These are phyloP conservation scores for Rosa lucieae DNA, from an alignment of 306 rosid genomes.

Conservation along the genomic window DNA sequence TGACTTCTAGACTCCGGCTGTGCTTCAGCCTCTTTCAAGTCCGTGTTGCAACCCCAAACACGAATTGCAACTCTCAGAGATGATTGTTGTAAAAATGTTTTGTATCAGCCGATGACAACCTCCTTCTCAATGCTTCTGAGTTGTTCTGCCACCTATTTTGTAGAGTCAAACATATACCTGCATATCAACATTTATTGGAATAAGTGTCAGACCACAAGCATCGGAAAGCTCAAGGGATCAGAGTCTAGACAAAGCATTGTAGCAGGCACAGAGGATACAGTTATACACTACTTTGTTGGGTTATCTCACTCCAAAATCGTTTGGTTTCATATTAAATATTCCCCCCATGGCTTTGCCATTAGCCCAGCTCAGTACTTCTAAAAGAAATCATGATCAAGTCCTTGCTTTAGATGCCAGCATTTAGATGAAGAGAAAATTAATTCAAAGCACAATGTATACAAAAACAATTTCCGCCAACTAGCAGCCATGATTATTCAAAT, in stretches of 20 bases:
- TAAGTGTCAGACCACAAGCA: neutral
- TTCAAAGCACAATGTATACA: neutral
- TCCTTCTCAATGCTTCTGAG: conserved; percentile 17
- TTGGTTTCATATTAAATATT: conserved; percentile 79
- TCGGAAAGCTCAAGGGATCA: neutral
- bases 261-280: conserved; percentile 4
- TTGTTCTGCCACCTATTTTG: conserved; percentile 77
- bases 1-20: conserved; percentile 25
- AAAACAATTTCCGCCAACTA: neutral
- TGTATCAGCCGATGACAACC: too few relatives aligned
- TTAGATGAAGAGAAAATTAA: neutral
- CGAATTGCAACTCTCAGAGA: conserved; percentile 66
- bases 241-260: conserved; percentile 7
- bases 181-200: conserved; percentile 20
- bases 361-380: conserved; percentile 74
- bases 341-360: conserved; percentile 76
- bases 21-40: conserved; percentile 48
- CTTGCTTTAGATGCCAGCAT: conserved; percentile 54
- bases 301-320: conserved; percentile 74
- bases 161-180: conserved; percentile 75
- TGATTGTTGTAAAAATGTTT: conserved; percentile 27
- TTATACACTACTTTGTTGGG: conserved; percentile 55
- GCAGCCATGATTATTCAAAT: neutral
- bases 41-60: conserved; percentile 76
- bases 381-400: conserved; percentile 69